Evolutionary conservation across 1,139 yeast species (phyloP), one percentile per base, ranked within the genome.

Genomic region (Arxiozyma telluris): DNA sequence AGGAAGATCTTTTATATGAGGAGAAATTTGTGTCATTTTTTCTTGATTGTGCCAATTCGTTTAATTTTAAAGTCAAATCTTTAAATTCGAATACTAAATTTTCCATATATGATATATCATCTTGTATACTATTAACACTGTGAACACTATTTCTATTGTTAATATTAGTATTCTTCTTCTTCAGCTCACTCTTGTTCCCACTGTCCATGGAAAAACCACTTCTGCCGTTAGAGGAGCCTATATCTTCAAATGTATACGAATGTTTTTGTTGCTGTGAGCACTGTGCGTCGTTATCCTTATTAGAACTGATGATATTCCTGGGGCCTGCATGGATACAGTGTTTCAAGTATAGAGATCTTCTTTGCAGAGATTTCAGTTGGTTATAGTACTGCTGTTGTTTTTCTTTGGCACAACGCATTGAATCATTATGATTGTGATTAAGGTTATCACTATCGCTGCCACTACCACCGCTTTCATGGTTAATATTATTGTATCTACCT

Each of bases 61-160:
- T 65, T 41, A 65, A 52, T 46, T 57, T 61, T 15, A 50, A 30
- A 4, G 66, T 62, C 12, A 65, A 56, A 48, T 61, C 63, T 47
- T 63, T 61, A 50, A 62, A 65, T 53, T 65, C 68, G 50, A 51
- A 57, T 4, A 65, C 59, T 41, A 65, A 51, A 41, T 61, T 57
- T 48, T 63, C 62, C 20, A 64, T 57, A 48, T 58, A 57, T 22
- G 50, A 34, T 30, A 38, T 27, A 46, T 46, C 49, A 38, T 21
- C 27, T 38, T 34, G 43, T 9, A 18, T 30, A 20, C 15, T 41
- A 41, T 41, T 41, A n/a, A 34, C n/a, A 15, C 47, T 44, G 17
- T 45, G 47, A n/a, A 44, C 47, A 44, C 47, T 44, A 44, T 44
- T 44, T 27, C 47, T 44, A 27, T 44, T 44, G 11, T 18, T 44